A percentile compares a stretch with the other conserved stretches of the same genome.
phyloP scores from a whole-genome alignment of 768 basidiomycete genomes.

The Suillus clintonianus region DNA sequence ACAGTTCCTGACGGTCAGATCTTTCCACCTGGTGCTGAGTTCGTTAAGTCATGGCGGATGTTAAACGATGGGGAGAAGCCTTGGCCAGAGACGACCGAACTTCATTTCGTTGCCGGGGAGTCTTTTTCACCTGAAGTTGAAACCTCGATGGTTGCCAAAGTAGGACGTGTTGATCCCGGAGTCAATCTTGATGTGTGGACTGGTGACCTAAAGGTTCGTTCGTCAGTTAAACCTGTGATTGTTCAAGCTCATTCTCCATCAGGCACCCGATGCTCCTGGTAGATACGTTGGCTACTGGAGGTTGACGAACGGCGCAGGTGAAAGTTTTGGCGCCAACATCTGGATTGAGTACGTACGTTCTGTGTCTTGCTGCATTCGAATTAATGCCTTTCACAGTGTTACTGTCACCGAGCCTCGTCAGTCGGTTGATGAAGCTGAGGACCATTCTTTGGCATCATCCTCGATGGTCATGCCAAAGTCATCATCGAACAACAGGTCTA shows the following conservation, averaged over 20 bases:
- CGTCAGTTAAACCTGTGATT: neutral
- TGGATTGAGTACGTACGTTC: slow-evolving; percentile 71
- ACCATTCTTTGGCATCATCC: slow-evolving; percentile 65
- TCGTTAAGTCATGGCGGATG: slow-evolving; percentile 83
- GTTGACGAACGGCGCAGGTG: slow-evolving; percentile 56
- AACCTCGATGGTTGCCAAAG: slow-evolving; percentile 36
- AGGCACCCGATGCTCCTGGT: slow-evolving; percentile 76
- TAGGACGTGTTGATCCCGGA: slow-evolving; percentile 62
- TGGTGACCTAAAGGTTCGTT: slow-evolving; percentile 68
- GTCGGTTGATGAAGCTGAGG: slow-evolving; percentile 31
- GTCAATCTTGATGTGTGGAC: slow-evolving; percentile 66
- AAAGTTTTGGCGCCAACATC: slow-evolving; percentile 65
- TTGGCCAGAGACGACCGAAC: slow-evolving; percentile 70
- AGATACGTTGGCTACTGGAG: slow-evolving; percentile 80
- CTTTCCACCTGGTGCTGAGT: slow-evolving; percentile 83
- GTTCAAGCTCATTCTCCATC: neutral
- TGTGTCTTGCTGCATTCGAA: neutral
- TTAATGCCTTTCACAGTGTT: slow-evolving; percentile 45
- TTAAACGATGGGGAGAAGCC: slow-evolving; percentile 59
- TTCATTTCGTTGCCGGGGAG: slow-evolving; percentile 74
- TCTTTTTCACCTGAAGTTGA: slow-evolving; percentile 44
- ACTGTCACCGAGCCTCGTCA: slow-evolving; percentile 57
- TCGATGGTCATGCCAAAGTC: slow-evolving; percentile 64
- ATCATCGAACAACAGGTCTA: slow-evolving; percentile 21
- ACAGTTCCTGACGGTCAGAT: slow-evolving; percentile 75